phyloP scores from a whole-genome alignment of 2,329 filamentous ascomycete species.

The Colletotrichum liaoningense region DNA sequence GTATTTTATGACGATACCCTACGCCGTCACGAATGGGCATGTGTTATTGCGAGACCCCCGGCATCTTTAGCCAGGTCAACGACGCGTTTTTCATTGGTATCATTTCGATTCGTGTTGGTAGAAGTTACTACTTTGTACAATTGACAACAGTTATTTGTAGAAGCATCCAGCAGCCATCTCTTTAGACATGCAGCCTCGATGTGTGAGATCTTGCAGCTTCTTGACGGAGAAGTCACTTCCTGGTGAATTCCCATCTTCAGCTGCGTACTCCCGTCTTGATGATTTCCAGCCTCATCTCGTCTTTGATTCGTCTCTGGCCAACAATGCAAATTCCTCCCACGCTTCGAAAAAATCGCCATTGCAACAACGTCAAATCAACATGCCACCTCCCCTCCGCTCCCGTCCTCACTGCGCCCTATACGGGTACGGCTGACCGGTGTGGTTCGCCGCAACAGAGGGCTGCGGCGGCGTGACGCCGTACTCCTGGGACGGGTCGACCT shows the following conservation, averaged over 20 bases:
- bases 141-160: slow-evolving; percentile 13
- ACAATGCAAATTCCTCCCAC: background rate
- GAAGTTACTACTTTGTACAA: slow-evolving; percentile 13
- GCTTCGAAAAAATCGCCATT: slow-evolving; percentile 7
- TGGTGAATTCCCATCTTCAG: background rate
- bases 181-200: slow-evolving; percentile 9
- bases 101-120: slow-evolving; percentile 4
- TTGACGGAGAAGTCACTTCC: background rate
- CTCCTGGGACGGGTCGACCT: slow-evolving; percentile 58
- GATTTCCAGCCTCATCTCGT: slow-evolving; percentile 2
- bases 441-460: slow-evolving; percentile 41
- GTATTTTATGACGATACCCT: slow-evolving; percentile 16
- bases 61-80: background rate
- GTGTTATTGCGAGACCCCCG: background rate
- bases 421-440: slow-evolving; percentile 50
- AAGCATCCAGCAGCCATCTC: slow-evolving; percentile 6
- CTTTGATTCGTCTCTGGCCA: slow-evolving; percentile 10
- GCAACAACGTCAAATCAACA: slow-evolving; percentile 7
- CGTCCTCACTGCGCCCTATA: slow-evolving; percentile 32
- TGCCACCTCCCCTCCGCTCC: slow-evolving; percentile 2
- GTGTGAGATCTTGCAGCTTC: background rate
- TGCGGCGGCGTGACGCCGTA: slow-evolving; percentile 44
- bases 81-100: slow-evolving; percentile 30
- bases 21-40: background rate
- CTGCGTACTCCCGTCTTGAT: background rate